These are phyloP conservation scores for Croton setiger DNA, from an alignment of 441 rosid genomes.

Conservation along the genomic window DNA sequence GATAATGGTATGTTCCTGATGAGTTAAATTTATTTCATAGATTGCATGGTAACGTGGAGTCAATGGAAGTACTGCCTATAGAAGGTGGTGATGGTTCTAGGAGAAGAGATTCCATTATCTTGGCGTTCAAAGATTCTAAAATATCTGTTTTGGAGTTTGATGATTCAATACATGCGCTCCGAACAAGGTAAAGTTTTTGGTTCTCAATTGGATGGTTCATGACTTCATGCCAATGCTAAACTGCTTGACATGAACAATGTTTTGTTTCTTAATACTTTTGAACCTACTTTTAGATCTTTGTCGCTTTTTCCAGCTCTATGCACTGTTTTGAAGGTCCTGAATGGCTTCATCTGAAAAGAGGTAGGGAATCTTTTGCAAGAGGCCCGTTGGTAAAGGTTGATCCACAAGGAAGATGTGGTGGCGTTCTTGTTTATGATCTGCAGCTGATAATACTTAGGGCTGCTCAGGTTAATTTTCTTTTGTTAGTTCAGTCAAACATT, in stretches of 20 bases:
- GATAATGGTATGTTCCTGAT: background rate
- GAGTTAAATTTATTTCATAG: conserved; percentile 31
- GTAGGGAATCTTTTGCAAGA: conserved; percentile 86
- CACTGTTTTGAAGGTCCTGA: conserved; percentile 98
- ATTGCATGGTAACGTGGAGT: conserved; percentile 92
- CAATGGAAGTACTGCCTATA: conserved; percentile 65
- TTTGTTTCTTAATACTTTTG: conserved; percentile 11
- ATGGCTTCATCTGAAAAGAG: conserved; percentile 94
- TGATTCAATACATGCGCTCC: conserved; percentile 83
- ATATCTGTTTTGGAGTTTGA: conserved; percentile 89
- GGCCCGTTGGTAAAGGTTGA: conserved; percentile 87
- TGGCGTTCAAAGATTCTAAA: conserved; percentile 83
- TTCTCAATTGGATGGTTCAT: background rate
- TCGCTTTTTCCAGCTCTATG: conserved; percentile 71
- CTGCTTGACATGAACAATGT: background rate
- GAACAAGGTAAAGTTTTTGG: conserved; percentile 49
- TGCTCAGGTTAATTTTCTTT: conserved; percentile 63
- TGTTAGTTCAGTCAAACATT: conserved; percentile 7
- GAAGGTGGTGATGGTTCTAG: conserved; percentile 67
- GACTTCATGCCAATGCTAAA: background rate
- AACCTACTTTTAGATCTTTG: conserved; percentile 12
- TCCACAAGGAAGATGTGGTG: conserved; percentile 99
- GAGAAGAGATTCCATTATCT: conserved; percentile 77
- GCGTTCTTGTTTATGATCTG: conserved; percentile 88
- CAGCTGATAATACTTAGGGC: conserved; percentile 98